These are phyloP conservation scores for Yarrowia phangngaensis DNA, from an alignment of 805 yeast genomes.

Conservation along the genomic window DNA sequence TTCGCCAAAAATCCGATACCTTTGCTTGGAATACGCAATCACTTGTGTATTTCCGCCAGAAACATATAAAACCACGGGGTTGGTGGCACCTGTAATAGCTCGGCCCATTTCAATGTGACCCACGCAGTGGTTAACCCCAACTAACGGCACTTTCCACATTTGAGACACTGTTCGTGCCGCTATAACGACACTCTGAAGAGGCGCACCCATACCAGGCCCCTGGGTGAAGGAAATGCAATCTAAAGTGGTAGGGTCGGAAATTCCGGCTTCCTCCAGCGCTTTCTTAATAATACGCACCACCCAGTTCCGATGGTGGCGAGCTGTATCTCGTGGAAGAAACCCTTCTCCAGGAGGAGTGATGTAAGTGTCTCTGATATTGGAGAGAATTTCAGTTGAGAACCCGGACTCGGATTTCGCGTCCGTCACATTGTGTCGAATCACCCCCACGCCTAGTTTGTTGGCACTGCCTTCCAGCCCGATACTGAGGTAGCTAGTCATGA, in stretches of 20 bases:
- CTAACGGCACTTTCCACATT: constrained; percentile 76
- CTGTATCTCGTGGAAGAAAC: constrained; percentile 92
- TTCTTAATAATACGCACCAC: constrained; percentile 68
- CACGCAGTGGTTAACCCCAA: constrained; percentile 95
- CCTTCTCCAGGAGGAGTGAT: constrained; percentile 98
- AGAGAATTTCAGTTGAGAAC: constrained; percentile 68
- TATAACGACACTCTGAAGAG: constrained; percentile 84
- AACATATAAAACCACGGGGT: constrained; percentile 94
- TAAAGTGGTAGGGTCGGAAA: constrained; percentile 54
- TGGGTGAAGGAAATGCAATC: constrained; percentile 82
- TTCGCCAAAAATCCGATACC: constrained; percentile 98
- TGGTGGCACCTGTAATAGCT: constrained; percentile 95
- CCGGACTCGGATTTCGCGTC: constrained; percentile 32
- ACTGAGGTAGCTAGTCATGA: not conserved
- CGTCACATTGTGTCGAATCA: constrained; percentile 58
- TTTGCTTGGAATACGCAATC: constrained; percentile 89
- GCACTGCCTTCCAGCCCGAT: constrained; percentile 97
- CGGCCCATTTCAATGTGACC: constrained; percentile 99
- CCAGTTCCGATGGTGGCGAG: constrained; percentile 95
- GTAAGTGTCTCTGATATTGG: constrained; percentile 94
- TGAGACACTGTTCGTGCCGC: constrained; percentile 84
- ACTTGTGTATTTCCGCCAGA: constrained; percentile 99
- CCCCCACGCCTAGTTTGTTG: constrained; percentile 91
- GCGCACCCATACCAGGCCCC: constrained; percentile 99
- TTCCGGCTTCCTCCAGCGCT: constrained; percentile 62